A percentile compares a stretch with the other conserved stretches of the same genome.
These are phyloP conservation scores for Candida sithepensis DNA, from an alignment of 805 yeast genomes.

Conservation along the genomic window DNA sequence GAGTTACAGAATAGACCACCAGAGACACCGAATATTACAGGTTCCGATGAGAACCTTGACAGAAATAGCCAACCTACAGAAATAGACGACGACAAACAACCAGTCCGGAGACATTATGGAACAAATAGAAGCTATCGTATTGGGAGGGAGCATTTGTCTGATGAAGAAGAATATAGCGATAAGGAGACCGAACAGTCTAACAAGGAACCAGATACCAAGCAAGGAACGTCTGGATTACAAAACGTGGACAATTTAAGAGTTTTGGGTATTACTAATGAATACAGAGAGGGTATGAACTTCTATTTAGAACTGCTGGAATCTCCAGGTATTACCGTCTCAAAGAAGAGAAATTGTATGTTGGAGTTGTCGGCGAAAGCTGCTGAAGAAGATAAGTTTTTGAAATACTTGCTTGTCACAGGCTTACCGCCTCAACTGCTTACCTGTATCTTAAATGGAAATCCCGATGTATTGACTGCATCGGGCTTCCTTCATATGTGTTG, in stretches of 20 bases:
- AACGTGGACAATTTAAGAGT: slow-evolving; percentile 29
- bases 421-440: slow-evolving; percentile 8
- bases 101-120: slow-evolving; percentile 26
- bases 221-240: slow-evolving; percentile 13
- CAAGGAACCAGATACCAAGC: slow-evolving; percentile 12
- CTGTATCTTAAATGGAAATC: background rate
- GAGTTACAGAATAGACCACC: background rate
- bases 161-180: slow-evolving; percentile 5
- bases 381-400: slow-evolving; percentile 18
- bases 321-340: slow-evolving; percentile 12
- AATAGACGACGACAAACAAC: background rate
- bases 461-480: slow-evolving; percentile 7
- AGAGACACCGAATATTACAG: too few relatives aligned
- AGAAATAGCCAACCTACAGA: background rate
- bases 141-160: slow-evolving; percentile 12
- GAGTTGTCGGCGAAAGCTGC: slow-evolving; percentile 26
- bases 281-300: slow-evolving; percentile 14
- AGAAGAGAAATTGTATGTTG: slow-evolving; percentile 17
- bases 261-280: slow-evolving; percentile 29
- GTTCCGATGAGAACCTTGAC: too few relatives aligned
- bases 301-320: slow-evolving; percentile 9
- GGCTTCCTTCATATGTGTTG: slow-evolving; percentile 5
- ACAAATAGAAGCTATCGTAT: slow-evolving; percentile 24
- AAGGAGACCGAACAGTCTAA: slow-evolving; percentile 12
- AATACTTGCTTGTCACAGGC: slow-evolving; percentile 12